Conservation (phyloP, 2,329 filamentous ascomycete species). For the Teratosphaeria destructans region DNA sequence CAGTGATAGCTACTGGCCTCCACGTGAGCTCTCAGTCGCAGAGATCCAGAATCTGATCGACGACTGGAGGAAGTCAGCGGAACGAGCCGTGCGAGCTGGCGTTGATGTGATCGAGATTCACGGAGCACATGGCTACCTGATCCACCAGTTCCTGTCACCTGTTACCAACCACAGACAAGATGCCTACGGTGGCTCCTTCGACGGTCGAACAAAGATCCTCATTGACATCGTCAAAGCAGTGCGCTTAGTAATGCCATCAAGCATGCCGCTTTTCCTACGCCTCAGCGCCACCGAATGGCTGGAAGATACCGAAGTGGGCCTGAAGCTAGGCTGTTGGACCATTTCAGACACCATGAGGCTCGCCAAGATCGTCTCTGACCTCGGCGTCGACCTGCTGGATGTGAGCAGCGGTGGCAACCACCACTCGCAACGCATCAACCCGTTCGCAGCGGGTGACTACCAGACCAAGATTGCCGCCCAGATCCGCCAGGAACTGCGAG, state of each 20-base stretch:
- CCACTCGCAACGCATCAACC: constrained; percentile 37
- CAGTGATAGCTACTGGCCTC: constrained; percentile 28
- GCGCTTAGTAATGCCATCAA: constrained; percentile 9
- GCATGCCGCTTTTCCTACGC: constrained; percentile 61
- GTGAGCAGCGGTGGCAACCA: constrained; percentile 67
- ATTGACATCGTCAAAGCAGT: constrained; percentile 32
- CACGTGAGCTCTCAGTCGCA: constrained; percentile 44
- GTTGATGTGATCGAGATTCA: constrained; percentile 74
- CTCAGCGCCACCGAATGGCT: constrained; percentile 67
- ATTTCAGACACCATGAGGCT: constrained; percentile 53
- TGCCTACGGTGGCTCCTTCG: constrained; percentile 32
- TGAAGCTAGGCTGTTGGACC: constrained; percentile 54
- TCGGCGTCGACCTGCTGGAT: constrained; percentile 78
- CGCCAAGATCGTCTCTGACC: constrained; percentile 55
- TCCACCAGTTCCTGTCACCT: constrained; percentile 42
- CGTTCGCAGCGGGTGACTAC: constrained; percentile 34
- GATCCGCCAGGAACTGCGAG: constrained; percentile 32
- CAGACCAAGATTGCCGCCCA: constrained; percentile 39
- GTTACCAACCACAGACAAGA: constrained; percentile 34
- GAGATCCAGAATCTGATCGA: constrained; percentile 58
- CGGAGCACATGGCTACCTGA: constrained; percentile 67
- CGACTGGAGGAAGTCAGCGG: constrained; percentile 53
- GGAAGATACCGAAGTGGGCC: constrained; percentile 44
- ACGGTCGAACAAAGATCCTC: constrained; percentile 29
- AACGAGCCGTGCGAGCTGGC: constrained; percentile 46